Evolutionary conservation across 129 eudicot species (phyloP).

Genomic region (Silybum marianum): DNA sequence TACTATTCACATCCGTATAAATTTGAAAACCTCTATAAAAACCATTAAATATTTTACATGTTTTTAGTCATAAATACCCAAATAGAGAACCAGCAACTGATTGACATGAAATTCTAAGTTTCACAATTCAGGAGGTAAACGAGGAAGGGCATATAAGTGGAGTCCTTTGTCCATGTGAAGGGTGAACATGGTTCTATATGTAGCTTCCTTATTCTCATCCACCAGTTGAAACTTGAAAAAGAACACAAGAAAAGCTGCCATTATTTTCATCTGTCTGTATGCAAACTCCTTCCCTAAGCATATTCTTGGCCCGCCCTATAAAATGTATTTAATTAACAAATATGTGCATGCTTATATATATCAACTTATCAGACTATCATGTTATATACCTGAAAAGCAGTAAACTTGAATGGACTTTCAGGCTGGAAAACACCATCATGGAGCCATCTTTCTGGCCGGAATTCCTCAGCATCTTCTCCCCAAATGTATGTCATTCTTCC

Average conservation of each 20-base stretch:
- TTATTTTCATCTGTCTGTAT: conserved; percentile 62
- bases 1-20: not conserved
- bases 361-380: not conserved
- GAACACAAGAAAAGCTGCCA: conserved; percentile 51
- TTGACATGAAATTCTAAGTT: not conserved
- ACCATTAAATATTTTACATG: not conserved
- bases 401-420: conserved; percentile 49
- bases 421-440: conserved; percentile 42
- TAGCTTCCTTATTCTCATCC: conserved; percentile 47
- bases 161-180: conserved; percentile 65
- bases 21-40: not conserved
- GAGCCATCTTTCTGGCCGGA: conserved; percentile 63
- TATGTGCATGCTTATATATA: not conserved
- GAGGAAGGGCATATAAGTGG: conserved; percentile 28
- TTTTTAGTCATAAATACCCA: not conserved
- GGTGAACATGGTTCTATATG: conserved; percentile 53
- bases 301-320: conserved; percentile 30
- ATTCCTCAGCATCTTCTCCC: conserved; percentile 63
- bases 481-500: conserved; percentile 63
- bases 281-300: conserved; percentile 77
- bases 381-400: conserved; percentile 52
- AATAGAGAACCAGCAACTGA: not conserved
- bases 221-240: conserved; percentile 43
- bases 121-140: conserved; percentile 29
- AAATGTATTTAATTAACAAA: not conserved